These are phyloP conservation scores for Chamaecyparis obtusa DNA, from an alignment of 75 land plant genomes.

Conservation along the genomic window DNA sequence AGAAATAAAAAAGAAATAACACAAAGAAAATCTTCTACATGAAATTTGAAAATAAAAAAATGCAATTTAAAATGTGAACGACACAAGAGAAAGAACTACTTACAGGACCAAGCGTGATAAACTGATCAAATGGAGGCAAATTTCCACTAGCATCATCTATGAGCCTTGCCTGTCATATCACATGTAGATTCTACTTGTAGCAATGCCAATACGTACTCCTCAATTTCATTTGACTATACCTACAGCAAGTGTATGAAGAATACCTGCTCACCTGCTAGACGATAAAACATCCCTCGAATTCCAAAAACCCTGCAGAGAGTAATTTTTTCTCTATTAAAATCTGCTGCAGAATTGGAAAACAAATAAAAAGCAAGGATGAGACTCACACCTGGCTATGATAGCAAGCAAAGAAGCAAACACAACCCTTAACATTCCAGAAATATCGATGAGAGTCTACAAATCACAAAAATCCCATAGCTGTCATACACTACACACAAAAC, in stretches of 20 bases:
- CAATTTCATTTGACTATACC: neutral
- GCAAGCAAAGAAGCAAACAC: constrained; percentile 43
- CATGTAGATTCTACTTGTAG: neutral
- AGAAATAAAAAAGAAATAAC: constrained; percentile 6
- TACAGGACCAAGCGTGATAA: constrained; percentile 53
- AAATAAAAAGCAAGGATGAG: neutral
- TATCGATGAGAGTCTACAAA: constrained; percentile 44
- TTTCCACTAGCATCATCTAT: constrained; percentile 57
- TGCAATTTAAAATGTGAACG: neutral
- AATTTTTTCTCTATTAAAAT: neutral
- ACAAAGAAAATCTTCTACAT: constrained; percentile 5
- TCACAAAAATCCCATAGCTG: constrained; percentile 10
- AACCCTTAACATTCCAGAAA: constrained; percentile 38
- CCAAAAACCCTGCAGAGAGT: constrained; percentile 33
- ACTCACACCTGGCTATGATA: constrained; percentile 37
- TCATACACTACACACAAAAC: neutral
- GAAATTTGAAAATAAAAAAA: neutral
- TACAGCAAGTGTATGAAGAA: neutral
- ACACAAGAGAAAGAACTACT: neutral
- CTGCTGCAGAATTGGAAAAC: neutral
- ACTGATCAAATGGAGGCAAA: constrained; percentile 52
- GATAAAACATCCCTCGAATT: constrained; percentile 46
- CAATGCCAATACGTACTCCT: neutral
- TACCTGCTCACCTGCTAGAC: constrained; percentile 52
- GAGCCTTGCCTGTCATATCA: constrained; percentile 38